Evolutionary conservation across 2,329 filamentous ascomycete genomes (phyloP).

Genomic region (Colletotrichum sp.): DNA sequence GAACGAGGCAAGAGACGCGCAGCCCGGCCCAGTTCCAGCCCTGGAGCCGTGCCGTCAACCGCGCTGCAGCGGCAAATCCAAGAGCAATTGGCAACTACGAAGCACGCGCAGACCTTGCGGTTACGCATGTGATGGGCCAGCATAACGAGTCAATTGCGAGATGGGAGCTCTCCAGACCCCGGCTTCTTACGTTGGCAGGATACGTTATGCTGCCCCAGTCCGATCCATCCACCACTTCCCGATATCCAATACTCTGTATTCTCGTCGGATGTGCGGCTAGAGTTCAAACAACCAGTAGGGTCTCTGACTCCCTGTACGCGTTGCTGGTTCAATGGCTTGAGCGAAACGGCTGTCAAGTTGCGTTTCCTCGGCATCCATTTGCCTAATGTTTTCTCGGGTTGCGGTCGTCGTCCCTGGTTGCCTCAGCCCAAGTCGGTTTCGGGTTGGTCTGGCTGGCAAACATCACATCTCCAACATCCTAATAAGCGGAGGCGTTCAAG

Average conservation of each 20-base stretch:
- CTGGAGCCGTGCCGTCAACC: background rate
- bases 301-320: background rate
- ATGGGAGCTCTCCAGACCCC: background rate
- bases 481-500: background rate
- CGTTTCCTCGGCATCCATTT: constrained; percentile 11
- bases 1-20: background rate
- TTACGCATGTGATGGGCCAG: background rate
- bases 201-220: background rate
- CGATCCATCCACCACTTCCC: background rate
- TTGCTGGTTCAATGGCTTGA: background rate
- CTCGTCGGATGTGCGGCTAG: background rate
- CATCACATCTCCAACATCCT: background rate
- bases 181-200: background rate
- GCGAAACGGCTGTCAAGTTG: background rate
- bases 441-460: background rate
- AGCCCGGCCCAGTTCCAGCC: background rate
- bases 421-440: background rate
- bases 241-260: background rate
- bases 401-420: background rate
- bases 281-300: background rate
- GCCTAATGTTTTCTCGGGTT: background rate
- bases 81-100: background rate
- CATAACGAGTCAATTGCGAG: background rate
- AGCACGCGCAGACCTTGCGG: background rate
- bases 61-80: background rate